Conservation (phyloP, 2,329 filamentous ascomycete species). For the Scleromitrula shiraiana region DNA sequence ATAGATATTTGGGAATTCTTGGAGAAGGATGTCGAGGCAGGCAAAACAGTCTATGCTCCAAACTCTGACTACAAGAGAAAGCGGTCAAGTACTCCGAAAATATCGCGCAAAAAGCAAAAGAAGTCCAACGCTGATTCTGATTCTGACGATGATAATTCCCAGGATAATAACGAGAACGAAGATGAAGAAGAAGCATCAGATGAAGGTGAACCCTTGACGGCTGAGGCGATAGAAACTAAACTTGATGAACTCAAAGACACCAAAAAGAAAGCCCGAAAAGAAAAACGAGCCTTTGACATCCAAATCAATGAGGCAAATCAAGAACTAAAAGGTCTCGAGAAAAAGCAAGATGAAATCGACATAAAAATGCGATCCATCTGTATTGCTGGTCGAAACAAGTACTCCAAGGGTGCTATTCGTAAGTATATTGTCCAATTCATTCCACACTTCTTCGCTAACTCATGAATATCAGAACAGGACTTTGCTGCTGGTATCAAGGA, state of each 20-base stretch:
- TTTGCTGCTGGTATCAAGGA: conserved; percentile 53
- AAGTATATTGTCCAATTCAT: too few species aligned
- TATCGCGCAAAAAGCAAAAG: conserved; percentile 19
- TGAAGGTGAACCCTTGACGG: conserved; percentile 32
- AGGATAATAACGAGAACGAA: conserved; percentile 23
- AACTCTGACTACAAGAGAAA: conserved; percentile 35
- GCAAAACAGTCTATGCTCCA: conserved; percentile 35
- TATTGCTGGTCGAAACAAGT: conserved; percentile 48
- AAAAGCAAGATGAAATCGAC: conserved; percentile 27
- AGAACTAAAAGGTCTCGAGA: conserved; percentile 29
- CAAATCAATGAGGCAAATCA: conserved; percentile 34
- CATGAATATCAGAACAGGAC: too few species aligned
- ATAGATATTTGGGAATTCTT: conserved; percentile 39
- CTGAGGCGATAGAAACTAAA: conserved; percentile 34
- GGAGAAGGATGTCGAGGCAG: conserved; percentile 32
- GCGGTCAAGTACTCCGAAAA: conserved; percentile 16
- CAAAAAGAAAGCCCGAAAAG: conserved; percentile 35
- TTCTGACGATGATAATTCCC: conserved; percentile 28
- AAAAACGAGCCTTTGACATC: conserved; percentile 23
- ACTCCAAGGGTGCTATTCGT: conserved; percentile 46
- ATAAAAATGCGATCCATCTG: conserved; percentile 33
- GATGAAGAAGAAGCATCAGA: conserved; percentile 12
- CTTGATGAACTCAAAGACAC: conserved; percentile 35
- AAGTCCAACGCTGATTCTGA: conserved; percentile 15
- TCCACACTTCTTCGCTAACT: too few species aligned